Evolutionary conservation across 139 green algal species (phyloP).

Genomic region (Tetradesmus obliquus): DNA sequence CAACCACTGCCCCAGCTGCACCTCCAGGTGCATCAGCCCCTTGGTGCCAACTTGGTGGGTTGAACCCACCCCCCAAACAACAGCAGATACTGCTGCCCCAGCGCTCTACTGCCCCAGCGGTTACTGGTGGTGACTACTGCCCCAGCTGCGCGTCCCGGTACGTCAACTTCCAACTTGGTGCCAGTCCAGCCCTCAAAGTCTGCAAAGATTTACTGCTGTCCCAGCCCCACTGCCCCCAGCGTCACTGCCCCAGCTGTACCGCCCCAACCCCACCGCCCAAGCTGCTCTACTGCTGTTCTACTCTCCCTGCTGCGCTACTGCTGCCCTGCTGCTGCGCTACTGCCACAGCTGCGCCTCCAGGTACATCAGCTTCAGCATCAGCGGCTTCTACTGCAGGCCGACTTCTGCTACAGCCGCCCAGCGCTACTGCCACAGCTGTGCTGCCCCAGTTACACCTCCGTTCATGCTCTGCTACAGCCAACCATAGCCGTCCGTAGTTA

Average conservation of each 20-base stretch:
- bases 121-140: background rate
- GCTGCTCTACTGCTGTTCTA: background rate
- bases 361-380: conserved; percentile 34
- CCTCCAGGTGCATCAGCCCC: conserved; percentile 25
- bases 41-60: background rate
- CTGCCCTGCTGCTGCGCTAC: background rate
- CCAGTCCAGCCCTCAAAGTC: no score
- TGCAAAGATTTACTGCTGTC: no score
- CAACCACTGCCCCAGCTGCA: background rate
- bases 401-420: background rate
- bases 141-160: conserved; percentile 20
- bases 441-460: background rate
- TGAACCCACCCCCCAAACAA: no score
- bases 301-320: no score
- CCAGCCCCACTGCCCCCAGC: no score
- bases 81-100: background rate
- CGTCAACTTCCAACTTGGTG: background rate
- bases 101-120: background rate
- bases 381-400: conserved; percentile 2
- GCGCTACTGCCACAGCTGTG: background rate
- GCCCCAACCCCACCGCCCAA: no score
- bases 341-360: conserved; percentile 20
- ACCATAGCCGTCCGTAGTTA: background rate
- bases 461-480: no score
- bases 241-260: no score